A percentile compares a stretch with the other conserved stretches of the same genome.
Conservation (phyloP, 2,329 filamentous ascomycete species). For the Incumbomyces delicatus region DNA sequence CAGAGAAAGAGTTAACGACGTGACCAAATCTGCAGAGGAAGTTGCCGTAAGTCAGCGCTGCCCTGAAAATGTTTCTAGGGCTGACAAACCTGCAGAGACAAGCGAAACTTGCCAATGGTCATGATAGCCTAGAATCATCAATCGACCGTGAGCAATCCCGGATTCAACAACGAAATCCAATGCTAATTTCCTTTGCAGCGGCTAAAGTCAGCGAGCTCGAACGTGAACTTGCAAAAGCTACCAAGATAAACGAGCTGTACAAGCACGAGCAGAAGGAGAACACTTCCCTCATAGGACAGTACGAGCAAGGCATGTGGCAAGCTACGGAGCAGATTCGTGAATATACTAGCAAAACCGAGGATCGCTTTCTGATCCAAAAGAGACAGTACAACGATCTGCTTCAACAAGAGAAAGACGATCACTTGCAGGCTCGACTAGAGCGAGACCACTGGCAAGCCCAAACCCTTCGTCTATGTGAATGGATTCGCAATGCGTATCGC, state of each 20-base stretch:
- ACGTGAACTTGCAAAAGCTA: slow-evolving; percentile 37
- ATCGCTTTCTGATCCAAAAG: slow-evolving; percentile 37
- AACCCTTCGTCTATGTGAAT: slow-evolving; percentile 38
- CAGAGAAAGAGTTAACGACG: slow-evolving; percentile 39
- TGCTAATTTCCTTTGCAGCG: slow-evolving; percentile 22
- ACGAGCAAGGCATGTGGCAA: slow-evolving; percentile 36
- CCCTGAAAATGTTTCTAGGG: background rate
- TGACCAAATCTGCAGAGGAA: slow-evolving; percentile 41
- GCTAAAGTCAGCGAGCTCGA: slow-evolving; percentile 41
- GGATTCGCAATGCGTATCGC: slow-evolving; percentile 39
- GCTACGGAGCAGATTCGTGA: slow-evolving; percentile 43
- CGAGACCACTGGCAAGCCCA: slow-evolving; percentile 41
- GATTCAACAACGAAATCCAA: background rate
- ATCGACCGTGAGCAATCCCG: background rate
- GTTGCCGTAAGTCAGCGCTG: slow-evolving; percentile 31
- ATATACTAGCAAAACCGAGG: slow-evolving; percentile 41
- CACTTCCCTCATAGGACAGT: slow-evolving; percentile 38
- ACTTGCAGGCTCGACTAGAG: slow-evolving; percentile 39
- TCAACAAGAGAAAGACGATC: slow-evolving; percentile 41
- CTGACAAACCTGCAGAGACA: slow-evolving; percentile 28
- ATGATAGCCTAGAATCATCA: background rate
- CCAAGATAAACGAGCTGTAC: slow-evolving; percentile 32
- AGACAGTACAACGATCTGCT: slow-evolving; percentile 41
- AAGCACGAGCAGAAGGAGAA: slow-evolving; percentile 40
- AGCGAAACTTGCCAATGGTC: slow-evolving; percentile 29